Base-by-base conservation (phyloP, 2,329 filamentous ascomycete species). In the Monilinia aucupariae region DNA sequence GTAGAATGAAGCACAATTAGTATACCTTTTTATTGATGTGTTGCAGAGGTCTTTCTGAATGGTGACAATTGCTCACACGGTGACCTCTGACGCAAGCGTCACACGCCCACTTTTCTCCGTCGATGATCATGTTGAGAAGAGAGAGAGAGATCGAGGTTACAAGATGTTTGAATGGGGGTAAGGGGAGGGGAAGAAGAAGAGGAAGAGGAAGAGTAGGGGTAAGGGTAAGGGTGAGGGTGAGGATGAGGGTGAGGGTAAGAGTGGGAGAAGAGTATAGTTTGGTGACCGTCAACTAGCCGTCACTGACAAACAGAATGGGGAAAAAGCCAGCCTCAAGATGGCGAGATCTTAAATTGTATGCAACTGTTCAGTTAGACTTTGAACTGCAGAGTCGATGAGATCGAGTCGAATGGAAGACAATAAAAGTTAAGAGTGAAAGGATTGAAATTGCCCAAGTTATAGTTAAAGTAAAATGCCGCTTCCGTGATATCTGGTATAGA, bases 71-170 rank as follows among this genome's bases (percentile, higher is more conserved):
- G 88, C 92, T 97, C 75, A 99, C 94, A 76, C 94, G 91, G 81
- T 99, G 94, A 75, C 94, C 94, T 78, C 94, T 90, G 76, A 99
- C 92, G 80, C 94, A 99, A 51, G 73, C 73, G 65, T 96, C 91
- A 82, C 93, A 97, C 78, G 93, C 93, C 81, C 86, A 97, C 82
- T 97, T 97, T 81, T 96, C 91, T 78, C 93, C 93, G 82, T 96
- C 87, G 77, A 92, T 90, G 76, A 92, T 82, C 90, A 92, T 92
- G 66, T 72, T 77, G 72, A 51, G 54, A 10, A 64, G 61, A 64
- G 55, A 55, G 49, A 41, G 17, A 64, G 61, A 64, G 55, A 56
- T 66, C 66, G 62, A 66, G 68, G 64, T 65, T 62, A 27, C n/a
- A 66, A 66, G 62, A 65, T 17, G 12, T 10, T 22, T 47, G 49